Evolutionary conservation across 257 asterid genomes (phyloP), one percentile per base, ranked within the genome.

Genomic region (Lycium barbarum): DNA sequence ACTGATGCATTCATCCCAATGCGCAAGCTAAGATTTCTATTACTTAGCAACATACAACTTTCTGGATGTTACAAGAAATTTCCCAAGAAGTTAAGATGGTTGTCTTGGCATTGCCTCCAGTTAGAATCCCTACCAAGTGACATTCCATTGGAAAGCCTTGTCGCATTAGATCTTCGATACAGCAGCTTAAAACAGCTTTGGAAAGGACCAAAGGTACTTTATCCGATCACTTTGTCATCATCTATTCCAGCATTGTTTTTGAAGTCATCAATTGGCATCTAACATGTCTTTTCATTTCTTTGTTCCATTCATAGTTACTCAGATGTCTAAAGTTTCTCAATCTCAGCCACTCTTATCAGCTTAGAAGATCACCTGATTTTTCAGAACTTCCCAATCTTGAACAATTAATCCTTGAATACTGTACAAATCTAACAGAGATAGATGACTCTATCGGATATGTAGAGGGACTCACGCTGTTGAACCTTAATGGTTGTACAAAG

Each of bases 31-130:
- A 80, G 57, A 26, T 51, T 67, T 45, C 66, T 85, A 66, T 61
- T 79, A 36, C 84, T 85, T 66, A 85, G 58, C 53, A 45, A 65
- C 68, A 57, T 80, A 54, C 80, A 61, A 55, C 74, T 85, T 57
- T 15, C n/a, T 85, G 87, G 87, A 53, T 53, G 62, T 18, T 85
- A 85, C 74, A 51, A 43, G 18, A 26, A 85, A 36, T 80, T 85
- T 85, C 87, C 87, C n/a, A 80, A 67, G 40, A 85, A 33, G 7
- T 85, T 85, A 70, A 85, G 81, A 66, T 85, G 84, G 84, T 66
- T 85, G 38, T 53, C 20, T 9, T 85, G 87, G 87, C 81, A 67
- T 53, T 38, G 11, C 15, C 83, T 81, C 61, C 38, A 7, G 62
- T 85, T 59, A 80, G 47, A 70, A 51, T 79, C 62, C 57, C 62